Evolutionary conservation across 2,329 filamentous ascomycete genomes (phyloP).

Genomic region (Aspergillus costaricaensis): DNA sequence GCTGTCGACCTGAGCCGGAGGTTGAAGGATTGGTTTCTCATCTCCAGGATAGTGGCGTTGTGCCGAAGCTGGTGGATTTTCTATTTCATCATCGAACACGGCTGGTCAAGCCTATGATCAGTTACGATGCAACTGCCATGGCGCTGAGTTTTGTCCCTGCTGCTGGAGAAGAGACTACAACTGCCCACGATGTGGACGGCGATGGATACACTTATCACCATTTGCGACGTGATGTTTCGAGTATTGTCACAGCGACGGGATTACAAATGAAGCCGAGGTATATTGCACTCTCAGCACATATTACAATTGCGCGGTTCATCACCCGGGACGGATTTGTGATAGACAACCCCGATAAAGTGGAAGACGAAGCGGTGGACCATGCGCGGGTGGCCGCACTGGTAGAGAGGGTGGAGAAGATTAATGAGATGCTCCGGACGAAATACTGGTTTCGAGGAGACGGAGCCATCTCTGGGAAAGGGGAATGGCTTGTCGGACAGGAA

Average conservation of each 20-base stretch:
- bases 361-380: slow-evolving; percentile 39
- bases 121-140: slow-evolving; percentile 81
- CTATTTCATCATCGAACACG: slow-evolving; percentile 68
- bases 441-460: slow-evolving; percentile 63
- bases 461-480: slow-evolving; percentile 55
- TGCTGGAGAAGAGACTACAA: slow-evolving; percentile 56
- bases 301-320: slow-evolving; percentile 83
- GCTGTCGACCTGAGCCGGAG: slow-evolving; percentile 70
- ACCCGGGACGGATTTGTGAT: slow-evolving; percentile 59
- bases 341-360: slow-evolving; percentile 39
- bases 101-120: slow-evolving; percentile 78
- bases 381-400: slow-evolving; percentile 67
- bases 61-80: slow-evolving; percentile 65
- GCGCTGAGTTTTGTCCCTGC: slow-evolving; percentile 87
- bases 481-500: slow-evolving; percentile 88
- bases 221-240: slow-evolving; percentile 75
- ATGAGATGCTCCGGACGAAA: slow-evolving; percentile 69
- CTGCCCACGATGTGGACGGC: slow-evolving; percentile 36
- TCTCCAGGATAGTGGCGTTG: slow-evolving; percentile 53
- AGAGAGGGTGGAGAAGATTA: slow-evolving; percentile 71
- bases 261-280: slow-evolving; percentile 77
- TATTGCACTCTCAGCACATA: slow-evolving; percentile 83
- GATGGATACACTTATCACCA: slow-evolving; percentile 88
- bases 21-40: slow-evolving; percentile 63
- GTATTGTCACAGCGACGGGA: slow-evolving; percentile 61